A percentile compares a stretch with the other conserved stretches of the same genome.
Evolutionary conservation across 2,329 filamentous ascomycete genomes (phyloP).

Genomic region (Alternaria arborescens): DNA sequence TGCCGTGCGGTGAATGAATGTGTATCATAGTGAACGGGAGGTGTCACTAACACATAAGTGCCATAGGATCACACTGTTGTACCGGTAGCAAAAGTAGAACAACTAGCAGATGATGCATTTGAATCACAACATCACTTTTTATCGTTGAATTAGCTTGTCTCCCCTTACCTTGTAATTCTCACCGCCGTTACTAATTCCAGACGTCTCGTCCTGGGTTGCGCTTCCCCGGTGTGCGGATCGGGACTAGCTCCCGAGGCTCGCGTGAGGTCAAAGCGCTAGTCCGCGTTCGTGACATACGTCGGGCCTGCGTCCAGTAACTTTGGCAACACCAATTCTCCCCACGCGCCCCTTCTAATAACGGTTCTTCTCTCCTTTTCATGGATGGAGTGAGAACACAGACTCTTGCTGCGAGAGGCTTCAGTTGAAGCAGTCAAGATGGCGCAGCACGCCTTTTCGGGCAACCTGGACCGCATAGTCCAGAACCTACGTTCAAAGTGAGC

Average conservation of each 20-base stretch:
- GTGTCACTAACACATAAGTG: slow-evolving; percentile 9
- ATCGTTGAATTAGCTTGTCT: neutral
- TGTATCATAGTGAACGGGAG: slow-evolving; percentile 10
- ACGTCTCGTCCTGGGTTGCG: slow-evolving; percentile 5
- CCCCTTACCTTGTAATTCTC: slow-evolving; percentile 1
- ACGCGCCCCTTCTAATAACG: slow-evolving; percentile 9
- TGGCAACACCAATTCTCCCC: slow-evolving; percentile 24
- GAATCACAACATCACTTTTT: neutral
- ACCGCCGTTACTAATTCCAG: slow-evolving; percentile 10
- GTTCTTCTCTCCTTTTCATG: slow-evolving; percentile 42
- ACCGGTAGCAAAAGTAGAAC: neutral
- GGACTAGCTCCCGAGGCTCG: slow-evolving; percentile 18
- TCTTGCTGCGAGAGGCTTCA: slow-evolving; percentile 42
- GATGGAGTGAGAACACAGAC: slow-evolving; percentile 33
- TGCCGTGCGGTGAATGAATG: slow-evolving; percentile 20
- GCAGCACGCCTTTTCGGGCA: slow-evolving; percentile 44
- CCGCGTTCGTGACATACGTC: slow-evolving; percentile 29
- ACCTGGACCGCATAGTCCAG: slow-evolving; percentile 63
- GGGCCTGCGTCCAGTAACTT: slow-evolving; percentile 23
- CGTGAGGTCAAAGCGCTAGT: slow-evolving; percentile 28
- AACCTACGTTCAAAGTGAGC: slow-evolving; percentile 66
- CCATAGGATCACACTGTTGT: slow-evolving; percentile 1
- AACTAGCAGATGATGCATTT: neutral
- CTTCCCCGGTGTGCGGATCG: slow-evolving; percentile 17
- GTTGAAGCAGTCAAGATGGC: slow-evolving; percentile 51